Conservation (phyloP, 1,284 basidiomycete species). For the Malassezia restricta region DNA sequence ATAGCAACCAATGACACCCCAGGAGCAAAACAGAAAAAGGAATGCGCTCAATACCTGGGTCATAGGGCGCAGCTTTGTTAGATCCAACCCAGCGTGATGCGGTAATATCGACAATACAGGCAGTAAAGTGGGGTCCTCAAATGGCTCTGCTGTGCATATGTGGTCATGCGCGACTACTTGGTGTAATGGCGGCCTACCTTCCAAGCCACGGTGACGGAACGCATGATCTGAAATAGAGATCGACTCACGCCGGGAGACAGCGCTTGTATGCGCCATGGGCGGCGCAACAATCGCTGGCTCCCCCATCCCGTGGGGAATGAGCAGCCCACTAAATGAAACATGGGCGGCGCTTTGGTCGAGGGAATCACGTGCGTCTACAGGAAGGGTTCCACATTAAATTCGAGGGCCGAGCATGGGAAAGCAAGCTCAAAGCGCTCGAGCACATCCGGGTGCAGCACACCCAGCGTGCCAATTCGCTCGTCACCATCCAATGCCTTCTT, state of each 20-base stretch:
- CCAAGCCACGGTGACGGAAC: no score
- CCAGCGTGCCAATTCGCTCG: constrained; percentile 7
- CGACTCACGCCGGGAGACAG: no score
- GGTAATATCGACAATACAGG: not conserved
- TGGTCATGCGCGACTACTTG: not conserved
- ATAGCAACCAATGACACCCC: not conserved
- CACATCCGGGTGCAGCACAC: constrained; percentile 34
- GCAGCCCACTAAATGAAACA: no score
- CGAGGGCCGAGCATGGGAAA: constrained; percentile 88
- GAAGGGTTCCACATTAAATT: constrained; percentile 86
- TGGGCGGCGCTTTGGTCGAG: not conserved
- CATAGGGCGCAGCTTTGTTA: not conserved
- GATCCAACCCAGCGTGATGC: not conserved
- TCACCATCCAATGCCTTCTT: constrained; percentile 2
- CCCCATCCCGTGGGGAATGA: not conserved
- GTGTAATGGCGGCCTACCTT: not conserved
- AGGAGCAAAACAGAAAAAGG: not conserved
- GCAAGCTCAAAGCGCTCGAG: constrained; percentile 50
- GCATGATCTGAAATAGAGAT: no score
- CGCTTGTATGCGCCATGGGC: not conserved
- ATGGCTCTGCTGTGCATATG: not conserved
- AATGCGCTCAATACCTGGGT: not conserved
- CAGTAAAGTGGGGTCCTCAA: not conserved
- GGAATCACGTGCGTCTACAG: constrained; percentile 51
- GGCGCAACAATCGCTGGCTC: not conserved